phyloP scores from a whole-genome alignment of 1,284 basidiomycete genomes.

The Agroathelia rolfsii region DNA sequence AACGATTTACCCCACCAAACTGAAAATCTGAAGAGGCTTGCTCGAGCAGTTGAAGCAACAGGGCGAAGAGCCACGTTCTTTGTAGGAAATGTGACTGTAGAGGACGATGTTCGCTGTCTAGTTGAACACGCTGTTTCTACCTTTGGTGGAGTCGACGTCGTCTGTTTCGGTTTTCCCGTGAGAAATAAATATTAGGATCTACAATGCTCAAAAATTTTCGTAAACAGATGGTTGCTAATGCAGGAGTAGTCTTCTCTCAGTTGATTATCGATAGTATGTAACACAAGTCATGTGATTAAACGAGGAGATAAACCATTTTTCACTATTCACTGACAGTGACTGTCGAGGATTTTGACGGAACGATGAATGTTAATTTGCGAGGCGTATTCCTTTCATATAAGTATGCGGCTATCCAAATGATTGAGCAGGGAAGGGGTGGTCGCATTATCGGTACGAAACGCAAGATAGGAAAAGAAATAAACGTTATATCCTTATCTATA shows the following conservation, averaged over 20 bases:
- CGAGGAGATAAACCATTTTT: too few species aligned
- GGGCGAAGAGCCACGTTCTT: constrained; percentile 5
- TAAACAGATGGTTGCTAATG: constrained; percentile 20
- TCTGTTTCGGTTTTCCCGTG: constrained; percentile 9
- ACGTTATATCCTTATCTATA: background rate
- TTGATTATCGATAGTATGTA: constrained; percentile 11
- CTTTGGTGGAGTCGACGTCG: constrained; percentile 17
- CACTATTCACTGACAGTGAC: too few species aligned
- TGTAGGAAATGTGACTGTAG: constrained; percentile 7
- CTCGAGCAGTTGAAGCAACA: constrained; percentile 7
- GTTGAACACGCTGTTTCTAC: constrained; percentile 13
- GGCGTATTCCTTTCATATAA: constrained; percentile 17
- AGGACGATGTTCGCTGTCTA: constrained; percentile 11
- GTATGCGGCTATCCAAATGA: constrained; percentile 17
- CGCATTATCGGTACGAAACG: constrained; percentile 19
- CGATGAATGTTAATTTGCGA: constrained; percentile 13
- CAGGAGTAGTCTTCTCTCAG: constrained; percentile 11
- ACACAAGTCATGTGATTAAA: background rate
- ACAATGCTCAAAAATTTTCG: too few species aligned
- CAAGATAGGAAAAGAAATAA: constrained; percentile 9
- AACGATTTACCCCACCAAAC: constrained; percentile 13
- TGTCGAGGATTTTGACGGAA: constrained; percentile 12
- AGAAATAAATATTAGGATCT: too few species aligned
- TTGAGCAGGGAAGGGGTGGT: constrained; percentile 16
- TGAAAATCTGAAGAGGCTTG: constrained; percentile 7